Evolutionary conservation across 2,329 filamentous ascomycete genomes (phyloP).

Genomic region (Fusarium xylarioides): DNA sequence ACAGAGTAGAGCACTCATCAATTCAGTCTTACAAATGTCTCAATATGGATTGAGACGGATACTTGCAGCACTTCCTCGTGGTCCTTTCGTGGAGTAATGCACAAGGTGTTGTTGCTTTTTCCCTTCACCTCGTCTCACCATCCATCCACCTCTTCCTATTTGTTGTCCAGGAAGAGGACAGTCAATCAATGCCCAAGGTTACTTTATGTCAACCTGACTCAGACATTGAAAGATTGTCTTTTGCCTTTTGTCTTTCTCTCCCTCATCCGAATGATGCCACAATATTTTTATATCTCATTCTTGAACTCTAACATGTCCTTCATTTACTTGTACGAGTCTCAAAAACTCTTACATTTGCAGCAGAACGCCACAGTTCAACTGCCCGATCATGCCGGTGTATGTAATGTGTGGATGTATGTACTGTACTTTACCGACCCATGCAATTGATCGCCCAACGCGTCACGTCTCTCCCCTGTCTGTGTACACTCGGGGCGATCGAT

Average conservation of each 20-base stretch:
- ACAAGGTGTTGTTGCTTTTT: slow-evolving; percentile 9
- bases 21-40: background rate
- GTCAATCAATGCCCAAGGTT: background rate
- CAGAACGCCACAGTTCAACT: slow-evolving; percentile 3
- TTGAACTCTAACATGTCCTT: background rate
- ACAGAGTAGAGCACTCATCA: background rate
- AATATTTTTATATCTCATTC: background rate
- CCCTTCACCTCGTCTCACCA: slow-evolving; percentile 3
- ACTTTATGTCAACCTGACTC: background rate
- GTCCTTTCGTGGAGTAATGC: slow-evolving; percentile 1
- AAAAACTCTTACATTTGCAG: background rate
- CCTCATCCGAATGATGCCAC: background rate
- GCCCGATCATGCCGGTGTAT: background rate
- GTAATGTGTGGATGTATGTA: background rate
- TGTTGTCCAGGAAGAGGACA: background rate
- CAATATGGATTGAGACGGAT: background rate
- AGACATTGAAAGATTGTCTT: background rate
- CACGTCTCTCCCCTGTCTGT: slow-evolving; percentile 18
- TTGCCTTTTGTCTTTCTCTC: background rate
- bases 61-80: slow-evolving; percentile 14
- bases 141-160: background rate
- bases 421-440: slow-evolving; percentile 22
- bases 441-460: slow-evolving; percentile 31
- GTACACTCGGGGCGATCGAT: slow-evolving; percentile 27
- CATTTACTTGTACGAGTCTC: background rate